These are phyloP conservation scores for Penicillium psychrosexuale DNA, from an alignment of 2,329 filamentous ascomycete species.

Conservation along the genomic window DNA sequence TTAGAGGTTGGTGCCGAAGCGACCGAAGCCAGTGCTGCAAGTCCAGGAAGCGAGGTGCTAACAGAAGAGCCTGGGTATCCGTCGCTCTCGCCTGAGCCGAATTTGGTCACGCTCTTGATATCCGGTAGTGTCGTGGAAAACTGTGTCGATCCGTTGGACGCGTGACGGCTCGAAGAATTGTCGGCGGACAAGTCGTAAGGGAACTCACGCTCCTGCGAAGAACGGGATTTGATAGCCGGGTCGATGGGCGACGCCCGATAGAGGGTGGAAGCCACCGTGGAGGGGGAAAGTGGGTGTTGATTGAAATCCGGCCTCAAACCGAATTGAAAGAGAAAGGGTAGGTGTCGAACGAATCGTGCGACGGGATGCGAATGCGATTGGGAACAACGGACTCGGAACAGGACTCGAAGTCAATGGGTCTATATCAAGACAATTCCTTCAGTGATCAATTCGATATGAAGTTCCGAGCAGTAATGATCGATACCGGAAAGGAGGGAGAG, in stretches of 20 bases:
- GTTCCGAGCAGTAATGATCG: background rate
- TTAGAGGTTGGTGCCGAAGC: constrained; percentile 52
- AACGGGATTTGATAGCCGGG: constrained; percentile 45
- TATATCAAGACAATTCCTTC: background rate
- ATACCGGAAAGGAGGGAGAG: background rate
- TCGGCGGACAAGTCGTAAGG: constrained; percentile 47
- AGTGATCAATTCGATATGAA: background rate
- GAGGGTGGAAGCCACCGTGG: constrained; percentile 58
- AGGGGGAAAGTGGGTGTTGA: constrained; percentile 49
- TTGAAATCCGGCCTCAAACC: constrained; percentile 36
- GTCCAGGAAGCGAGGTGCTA: constrained; percentile 51
- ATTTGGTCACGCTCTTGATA: constrained; percentile 30
- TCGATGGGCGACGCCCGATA: constrained; percentile 60
- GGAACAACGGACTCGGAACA: background rate
- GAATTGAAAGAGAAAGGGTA: constrained; percentile 23
- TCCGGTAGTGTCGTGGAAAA: constrained; percentile 39
- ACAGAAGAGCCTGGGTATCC: constrained; percentile 34
- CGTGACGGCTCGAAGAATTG: constrained; percentile 47
- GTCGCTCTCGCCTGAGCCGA: constrained; percentile 25
- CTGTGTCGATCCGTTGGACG: constrained; percentile 49
- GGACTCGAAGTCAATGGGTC: background rate
- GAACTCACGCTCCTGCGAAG: constrained; percentile 42
- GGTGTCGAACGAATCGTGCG: constrained; percentile 1
- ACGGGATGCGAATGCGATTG: background rate
- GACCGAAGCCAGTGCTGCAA: constrained; percentile 60